phyloP scores from a whole-genome alignment of 2,329 filamentous ascomycete genomes.

The Venturia effusa region DNA sequence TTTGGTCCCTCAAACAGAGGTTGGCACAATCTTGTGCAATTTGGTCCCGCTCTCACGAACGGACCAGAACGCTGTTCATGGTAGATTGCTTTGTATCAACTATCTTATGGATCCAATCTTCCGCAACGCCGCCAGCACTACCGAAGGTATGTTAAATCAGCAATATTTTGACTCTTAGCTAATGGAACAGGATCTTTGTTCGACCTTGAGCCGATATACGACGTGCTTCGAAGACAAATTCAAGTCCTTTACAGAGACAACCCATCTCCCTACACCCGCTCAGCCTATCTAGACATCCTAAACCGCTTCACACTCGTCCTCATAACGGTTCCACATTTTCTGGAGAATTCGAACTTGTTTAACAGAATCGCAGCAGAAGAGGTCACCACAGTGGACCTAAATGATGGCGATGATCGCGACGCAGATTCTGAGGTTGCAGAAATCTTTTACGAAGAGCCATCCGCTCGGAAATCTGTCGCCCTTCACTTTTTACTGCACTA shows the following conservation, averaged over 20 bases:
- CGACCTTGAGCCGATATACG: slow-evolving; percentile 2
- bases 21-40: neutral
- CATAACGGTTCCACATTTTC: neutral
- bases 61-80: slow-evolving; percentile 8
- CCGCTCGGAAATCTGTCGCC: slow-evolving; percentile 2
- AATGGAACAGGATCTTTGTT: neutral
- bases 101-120: slow-evolving; percentile 2
- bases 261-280: slow-evolving; percentile 1
- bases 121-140: neutral
- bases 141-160: neutral
- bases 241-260: neutral
- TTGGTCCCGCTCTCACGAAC: neutral
- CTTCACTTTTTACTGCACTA: slow-evolving; percentile 5
- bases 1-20: slow-evolving; percentile 16
- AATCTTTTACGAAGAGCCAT: neutral
- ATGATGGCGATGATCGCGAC: neutral
- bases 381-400: neutral
- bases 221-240: neutral
- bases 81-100: slow-evolving; percentile 10
- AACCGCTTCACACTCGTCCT: neutral
- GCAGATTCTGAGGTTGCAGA: slow-evolving; percentile 3
- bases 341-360: neutral
- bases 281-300: slow-evolving; percentile 5
- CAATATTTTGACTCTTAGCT: neutral
- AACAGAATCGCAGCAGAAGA: neutral